Evolutionary conservation across 1,139 yeast genomes (phyloP).

Genomic region (Candida sp.): DNA sequence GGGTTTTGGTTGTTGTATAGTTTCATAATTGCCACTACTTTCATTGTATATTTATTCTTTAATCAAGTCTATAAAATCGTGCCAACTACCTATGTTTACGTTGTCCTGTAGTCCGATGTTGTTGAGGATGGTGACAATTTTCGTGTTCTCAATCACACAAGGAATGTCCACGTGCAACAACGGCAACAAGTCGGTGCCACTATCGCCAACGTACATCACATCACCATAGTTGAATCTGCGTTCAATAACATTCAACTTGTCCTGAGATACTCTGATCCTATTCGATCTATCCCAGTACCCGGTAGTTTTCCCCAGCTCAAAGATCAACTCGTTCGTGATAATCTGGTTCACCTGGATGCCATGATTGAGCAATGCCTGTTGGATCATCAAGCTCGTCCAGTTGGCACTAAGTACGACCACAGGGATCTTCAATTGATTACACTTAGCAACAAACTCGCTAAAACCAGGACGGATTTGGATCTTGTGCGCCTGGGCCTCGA

Average conservation of each 20-base stretch:
- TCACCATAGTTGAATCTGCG: constrained; percentile 6
- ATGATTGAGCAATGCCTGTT: constrained; percentile 33
- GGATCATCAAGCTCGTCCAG: constrained; percentile 62
- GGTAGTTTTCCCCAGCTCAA: constrained; percentile 36
- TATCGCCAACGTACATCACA: constrained; percentile 66
- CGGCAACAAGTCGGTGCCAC: constrained; percentile 63
- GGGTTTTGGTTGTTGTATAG: neutral
- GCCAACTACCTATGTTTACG: constrained; percentile 13
- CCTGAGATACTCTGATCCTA: constrained; percentile 57
- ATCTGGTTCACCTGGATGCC: constrained; percentile 33
- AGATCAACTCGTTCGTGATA: constrained; percentile 55
- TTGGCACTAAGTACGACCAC: constrained; percentile 62
- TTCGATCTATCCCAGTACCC: constrained; percentile 32
- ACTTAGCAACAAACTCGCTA: constrained; percentile 32
- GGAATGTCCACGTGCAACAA: constrained; percentile 55
- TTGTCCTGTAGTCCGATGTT: constrained; percentile 1
- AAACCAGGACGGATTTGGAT: constrained; percentile 51
- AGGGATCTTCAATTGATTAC: constrained; percentile 31
- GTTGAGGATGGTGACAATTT: constrained; percentile 7
- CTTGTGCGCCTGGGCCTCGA: constrained; percentile 36
- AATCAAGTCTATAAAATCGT: constrained; percentile 12
- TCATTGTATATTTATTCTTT: constrained; percentile 1
- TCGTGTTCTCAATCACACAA: constrained; percentile 43
- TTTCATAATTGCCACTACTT: neutral
- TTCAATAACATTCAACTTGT: constrained; percentile 43